Base-by-base conservation (phyloP, 176 grass and related monocot species). In the Cocos nucifera region DNA sequence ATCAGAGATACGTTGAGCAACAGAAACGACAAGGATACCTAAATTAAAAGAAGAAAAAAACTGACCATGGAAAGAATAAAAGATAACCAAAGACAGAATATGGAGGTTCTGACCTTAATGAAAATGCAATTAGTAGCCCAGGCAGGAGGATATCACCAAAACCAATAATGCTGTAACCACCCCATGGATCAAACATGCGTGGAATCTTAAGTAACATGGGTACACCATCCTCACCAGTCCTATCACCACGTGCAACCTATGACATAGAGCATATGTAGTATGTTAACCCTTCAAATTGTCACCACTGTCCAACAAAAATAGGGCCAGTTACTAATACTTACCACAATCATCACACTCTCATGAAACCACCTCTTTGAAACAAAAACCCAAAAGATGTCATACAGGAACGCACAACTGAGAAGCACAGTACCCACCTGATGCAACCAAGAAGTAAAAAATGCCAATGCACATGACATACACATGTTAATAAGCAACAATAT, bases 331-430 rank as follows among this genome's bases (percentile, higher is more conserved):
- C 61, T 10, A 50, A 78, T 66, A 80, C 87, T 49, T 85, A 97
- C 93, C 72, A 92, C 87, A 78, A 98, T 98, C 93, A 98, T 92
- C 52, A 98, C 93, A 71, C 93, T 89, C 81, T 98, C 87, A 83
- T 92, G 87, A 75, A 98, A 98, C 81, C 61, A 88, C 65, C 83
- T 78, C 75, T 98, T 92, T 55, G 93, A 98, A 65, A 98, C 59
- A 48, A 98, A 98, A 70, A 98, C 93, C 93, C 93, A 98, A 59
- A 98, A 98, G 58, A 98, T 92, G 62, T 98, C 87, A 71, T 98
- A 98, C 61, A 98, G 70, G 77, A 98, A 98, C 29, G 93, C 85
- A 58, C 84, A 92, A 49, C 93, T 72, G 23, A 98, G 80, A 70
- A 98, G 93, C 56, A 85, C 84, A 19, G 81, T 85, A 4, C 93